Evolutionary conservation across 225 moss, liverwort and hornwort species (phyloP), one percentile per base, ranked within the genome.

Genomic region (Thuidium tamariscinum): DNA sequence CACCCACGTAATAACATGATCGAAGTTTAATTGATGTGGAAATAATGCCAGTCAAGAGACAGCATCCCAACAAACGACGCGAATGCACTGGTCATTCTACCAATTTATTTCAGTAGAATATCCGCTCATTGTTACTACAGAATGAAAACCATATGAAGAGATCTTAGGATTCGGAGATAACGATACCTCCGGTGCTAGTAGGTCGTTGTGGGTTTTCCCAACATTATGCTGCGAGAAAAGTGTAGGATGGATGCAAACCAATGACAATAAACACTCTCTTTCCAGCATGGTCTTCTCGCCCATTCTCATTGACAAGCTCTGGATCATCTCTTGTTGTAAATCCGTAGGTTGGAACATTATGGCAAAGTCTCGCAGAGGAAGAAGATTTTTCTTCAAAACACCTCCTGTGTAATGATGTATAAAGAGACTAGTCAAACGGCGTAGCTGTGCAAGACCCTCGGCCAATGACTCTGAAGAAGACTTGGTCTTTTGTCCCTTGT

Each of bases 321-420:
- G 89, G 57, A 99, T 82, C 88, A 97, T 91, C 79, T 81, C 80
- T 56, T 92, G 86, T 88, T 99, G 99, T 83, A 90, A 88, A 72
- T 84, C 64, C 52, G 96, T 93, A 55, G 97, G 99, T 84, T 93
- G 95, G 62, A 99, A 91, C 80, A 97, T 57, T 49, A 99, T 87
- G 37, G 95, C 93, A 88, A 97, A 99, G 82, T 99, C 99, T 77
- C 97, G 92, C 83, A 97, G 89, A 55, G 95, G 95, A 67, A 95
- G 97, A 77, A 99, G 94, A 74, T 75, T 73, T n/a, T 86, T 80
- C 62, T 80, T 84, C 52, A 96, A 89, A 84, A 99, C 93, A 57
- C 91, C 93, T 62, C 97, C 97, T n/a, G 94, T 89, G 82, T 97
- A 95, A 82, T 97, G 97, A 90, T 97, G 94, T 60, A 99, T 93